A percentile compares a stretch with the other conserved stretches of the same genome.
Conservation (phyloP, 306 rosid species). For the Begonia loranthoides region DNA sequence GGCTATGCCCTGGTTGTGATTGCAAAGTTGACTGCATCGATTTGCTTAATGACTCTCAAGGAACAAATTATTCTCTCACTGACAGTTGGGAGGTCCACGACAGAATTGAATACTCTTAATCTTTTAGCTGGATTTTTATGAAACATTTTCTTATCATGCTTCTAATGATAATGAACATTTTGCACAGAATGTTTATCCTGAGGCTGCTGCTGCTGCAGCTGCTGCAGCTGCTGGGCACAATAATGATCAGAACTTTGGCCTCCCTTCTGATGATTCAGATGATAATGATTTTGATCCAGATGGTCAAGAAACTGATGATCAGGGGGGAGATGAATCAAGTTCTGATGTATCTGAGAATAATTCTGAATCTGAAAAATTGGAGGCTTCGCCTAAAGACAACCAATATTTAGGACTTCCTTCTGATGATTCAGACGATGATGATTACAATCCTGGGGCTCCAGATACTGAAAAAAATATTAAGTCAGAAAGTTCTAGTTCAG, state of each 20-base stretch:
- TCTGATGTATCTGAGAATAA: slow-evolving; percentile 63
- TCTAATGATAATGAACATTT: slow-evolving; percentile 2
- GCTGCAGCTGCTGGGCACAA: slow-evolving; percentile 28
- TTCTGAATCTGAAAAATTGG: slow-evolving; percentile 68
- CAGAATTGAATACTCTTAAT: slow-evolving; percentile 2
- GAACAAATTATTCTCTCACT: slow-evolving; percentile 46
- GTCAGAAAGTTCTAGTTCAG: slow-evolving; percentile 71
- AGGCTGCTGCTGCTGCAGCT: slow-evolving; percentile 26
- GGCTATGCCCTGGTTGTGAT: slow-evolving; percentile 98
- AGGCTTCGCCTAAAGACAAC: slow-evolving; percentile 37
- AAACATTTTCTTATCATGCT: slow-evolving; percentile 4
- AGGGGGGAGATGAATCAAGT: slow-evolving; percentile 33
- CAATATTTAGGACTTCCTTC: slow-evolving; percentile 65
- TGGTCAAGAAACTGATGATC: slow-evolving; percentile 38
- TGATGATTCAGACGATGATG: slow-evolving; percentile 84
- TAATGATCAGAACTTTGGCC: slow-evolving; percentile 39
- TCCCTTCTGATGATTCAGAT: slow-evolving; percentile 82
- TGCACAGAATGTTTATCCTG: slow-evolving; percentile 85
- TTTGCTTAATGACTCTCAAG: slow-evolving; percentile 66
- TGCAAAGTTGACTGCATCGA: slow-evolving; percentile 92
- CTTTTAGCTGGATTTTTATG: too few species aligned
- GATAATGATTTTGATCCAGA: slow-evolving; percentile 83
- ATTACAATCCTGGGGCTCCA: slow-evolving; percentile 51
- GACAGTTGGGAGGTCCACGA: slow-evolving; percentile 83
- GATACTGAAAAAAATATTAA: slow-evolving; percentile 20